Conservation (phyloP, 2,329 filamentous ascomycete genomes). For the Plectosphaerella plurivora region DNA sequence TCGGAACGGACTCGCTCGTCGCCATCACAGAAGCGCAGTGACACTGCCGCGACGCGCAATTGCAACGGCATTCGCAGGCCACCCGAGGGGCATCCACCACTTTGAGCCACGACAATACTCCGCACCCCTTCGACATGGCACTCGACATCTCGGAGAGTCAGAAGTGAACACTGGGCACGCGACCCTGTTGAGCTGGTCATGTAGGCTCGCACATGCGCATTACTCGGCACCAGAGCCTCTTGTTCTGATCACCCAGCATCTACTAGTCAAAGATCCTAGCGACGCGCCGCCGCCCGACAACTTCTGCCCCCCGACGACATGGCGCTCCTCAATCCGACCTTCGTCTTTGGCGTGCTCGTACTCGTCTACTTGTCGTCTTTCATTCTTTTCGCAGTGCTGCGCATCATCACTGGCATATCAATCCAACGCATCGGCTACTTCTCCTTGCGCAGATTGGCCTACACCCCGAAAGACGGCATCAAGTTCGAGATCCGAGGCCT, state of each 20-base stretch:
- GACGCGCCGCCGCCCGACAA: no score
- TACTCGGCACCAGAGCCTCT: no score
- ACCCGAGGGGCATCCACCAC: no score
- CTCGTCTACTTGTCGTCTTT: conserved; percentile 89
- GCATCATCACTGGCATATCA: conserved; percentile 88
- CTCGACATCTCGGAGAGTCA: background rate
- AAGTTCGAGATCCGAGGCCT: conserved; percentile 86
- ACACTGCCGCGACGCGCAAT: no score
- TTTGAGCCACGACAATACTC: no score
- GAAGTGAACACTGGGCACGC: background rate
- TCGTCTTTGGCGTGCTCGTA: conserved; percentile 79
- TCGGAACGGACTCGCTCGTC: no score
- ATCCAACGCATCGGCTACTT: conserved; percentile 94
- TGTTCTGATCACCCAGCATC: no score
- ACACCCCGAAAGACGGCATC: conserved; percentile 82
- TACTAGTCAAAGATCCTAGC: no score
- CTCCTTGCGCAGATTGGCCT: conserved; percentile 85
- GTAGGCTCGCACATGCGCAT: background rate
- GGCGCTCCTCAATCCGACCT: conserved; percentile 70
- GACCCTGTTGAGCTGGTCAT: background rate
- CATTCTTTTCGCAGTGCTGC: conserved; percentile 85
- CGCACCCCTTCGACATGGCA: background rate
- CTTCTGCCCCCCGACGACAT: conserved; percentile 32
- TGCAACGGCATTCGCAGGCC: no score
- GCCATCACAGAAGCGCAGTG: no score